Conservation (phyloP, 345 rosid genomes). For the Theobroma cacao region DNA sequence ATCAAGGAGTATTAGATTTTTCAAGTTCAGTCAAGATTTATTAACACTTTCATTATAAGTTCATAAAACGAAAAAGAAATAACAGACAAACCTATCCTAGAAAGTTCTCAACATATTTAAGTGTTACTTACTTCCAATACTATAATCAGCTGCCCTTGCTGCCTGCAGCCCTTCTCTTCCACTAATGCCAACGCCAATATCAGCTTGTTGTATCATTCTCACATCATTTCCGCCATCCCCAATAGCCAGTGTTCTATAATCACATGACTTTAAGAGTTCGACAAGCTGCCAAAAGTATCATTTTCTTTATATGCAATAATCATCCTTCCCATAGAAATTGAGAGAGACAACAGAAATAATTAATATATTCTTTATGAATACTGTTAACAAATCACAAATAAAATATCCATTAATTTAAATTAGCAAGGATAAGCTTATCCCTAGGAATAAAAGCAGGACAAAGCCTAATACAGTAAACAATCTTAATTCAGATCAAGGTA, state of each 20-base stretch:
- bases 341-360: not conserved
- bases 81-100: not conserved
- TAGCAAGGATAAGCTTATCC: not conserved
- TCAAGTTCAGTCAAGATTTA: not conserved
- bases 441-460: not conserved
- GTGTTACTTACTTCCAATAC: conserved; percentile 81
- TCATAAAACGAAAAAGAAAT: not conserved
- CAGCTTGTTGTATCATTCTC: conserved; percentile 99
- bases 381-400: not conserved
- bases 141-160: conserved; percentile 98
- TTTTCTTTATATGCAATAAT: not conserved
- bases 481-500: not conserved
- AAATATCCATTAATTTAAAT: not conserved
- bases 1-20: not conserved
- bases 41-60: not conserved
- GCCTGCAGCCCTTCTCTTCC: conserved; percentile 99
- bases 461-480: not conserved
- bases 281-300: conserved; percentile 63
- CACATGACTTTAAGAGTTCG: conserved; percentile 85
- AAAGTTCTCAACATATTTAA: not conserved
- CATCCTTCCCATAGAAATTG: not conserved
- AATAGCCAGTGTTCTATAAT: conserved; percentile 92
- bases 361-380: not conserved
- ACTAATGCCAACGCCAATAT: conserved; percentile 95
- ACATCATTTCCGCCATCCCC: conserved; percentile 99